A percentile compares a stretch with the other conserved stretches of the same genome.
phyloP scores from a whole-genome alignment of 73 alveolate genomes.

The Paramecium pentaurelia region DNA sequence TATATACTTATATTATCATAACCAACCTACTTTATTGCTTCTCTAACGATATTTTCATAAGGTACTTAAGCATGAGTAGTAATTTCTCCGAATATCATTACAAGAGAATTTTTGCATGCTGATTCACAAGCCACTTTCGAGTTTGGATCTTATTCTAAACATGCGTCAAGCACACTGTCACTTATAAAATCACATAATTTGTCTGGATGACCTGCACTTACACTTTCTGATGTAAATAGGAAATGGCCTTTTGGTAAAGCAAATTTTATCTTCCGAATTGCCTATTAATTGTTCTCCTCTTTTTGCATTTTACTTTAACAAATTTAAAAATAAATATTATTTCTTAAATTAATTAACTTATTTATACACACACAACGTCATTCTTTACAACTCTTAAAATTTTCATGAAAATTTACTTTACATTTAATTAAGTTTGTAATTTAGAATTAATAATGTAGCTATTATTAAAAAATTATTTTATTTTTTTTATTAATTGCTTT shows the following conservation, averaged over 20 bases:
- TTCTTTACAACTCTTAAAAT: background rate
- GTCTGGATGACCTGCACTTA: constrained; percentile 99
- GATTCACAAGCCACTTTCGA: constrained; percentile 96
- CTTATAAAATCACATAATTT: constrained; percentile 96
- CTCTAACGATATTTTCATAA: constrained; percentile 91
- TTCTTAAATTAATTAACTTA: background rate
- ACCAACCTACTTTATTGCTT: constrained; percentile 90
- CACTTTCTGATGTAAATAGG: constrained; percentile 96
- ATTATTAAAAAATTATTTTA: too few species aligned
- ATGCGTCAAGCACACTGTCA: constrained; percentile 96
- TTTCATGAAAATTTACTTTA: background rate
- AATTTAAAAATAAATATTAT: background rate
- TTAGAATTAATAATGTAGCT: background rate
- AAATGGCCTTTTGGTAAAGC: constrained; percentile 68
- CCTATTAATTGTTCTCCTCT: background rate
- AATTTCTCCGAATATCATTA: constrained; percentile 94
- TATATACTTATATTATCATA: constrained; percentile 78
- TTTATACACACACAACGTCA: background rate
- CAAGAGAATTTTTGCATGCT: constrained; percentile 91
- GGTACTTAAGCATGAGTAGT: constrained; percentile 77
- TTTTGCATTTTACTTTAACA: background rate
- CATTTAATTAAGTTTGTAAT: background rate
- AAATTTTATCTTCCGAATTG: background rate
- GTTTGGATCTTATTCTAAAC: constrained; percentile 91
- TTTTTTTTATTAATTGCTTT: too few species aligned